These are phyloP conservation scores for Beauveria scarabaeidicola DNA, from an alignment of 2,329 filamentous ascomycete species.

Conservation along the genomic window DNA sequence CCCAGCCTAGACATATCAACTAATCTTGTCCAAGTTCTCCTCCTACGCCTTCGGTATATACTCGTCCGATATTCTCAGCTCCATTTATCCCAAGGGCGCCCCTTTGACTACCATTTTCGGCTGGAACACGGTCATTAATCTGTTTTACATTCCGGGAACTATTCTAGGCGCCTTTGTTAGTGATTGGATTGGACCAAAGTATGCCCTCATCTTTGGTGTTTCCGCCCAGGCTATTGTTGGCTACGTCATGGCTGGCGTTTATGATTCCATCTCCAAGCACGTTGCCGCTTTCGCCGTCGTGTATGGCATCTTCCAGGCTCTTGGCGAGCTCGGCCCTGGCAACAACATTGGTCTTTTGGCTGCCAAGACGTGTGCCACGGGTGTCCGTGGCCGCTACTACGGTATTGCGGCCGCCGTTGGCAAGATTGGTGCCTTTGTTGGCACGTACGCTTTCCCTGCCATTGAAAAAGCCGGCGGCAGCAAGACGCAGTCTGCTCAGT, in stretches of 20 bases:
- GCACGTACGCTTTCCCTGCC: conserved; percentile 72
- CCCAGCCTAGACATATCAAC: background rate
- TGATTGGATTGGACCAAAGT: conserved; percentile 71
- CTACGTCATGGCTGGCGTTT: conserved; percentile 81
- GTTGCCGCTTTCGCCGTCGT: conserved; percentile 30
- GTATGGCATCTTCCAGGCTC: conserved; percentile 29
- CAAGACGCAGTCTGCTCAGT: conserved; percentile 57
- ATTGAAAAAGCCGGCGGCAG: conserved; percentile 54
- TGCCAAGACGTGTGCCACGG: conserved; percentile 80
- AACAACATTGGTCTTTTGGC: conserved; percentile 87
- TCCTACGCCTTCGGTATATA: conserved; percentile 82
- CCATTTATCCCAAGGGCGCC: conserved; percentile 49
- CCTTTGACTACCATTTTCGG: conserved; percentile 72
- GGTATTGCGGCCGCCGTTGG: conserved; percentile 64
- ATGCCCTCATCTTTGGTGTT: conserved; percentile 65
- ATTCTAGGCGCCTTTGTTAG: conserved; percentile 67
- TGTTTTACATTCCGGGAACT: conserved; percentile 82
- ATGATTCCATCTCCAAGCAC: conserved; percentile 55
- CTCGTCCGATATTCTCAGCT: conserved; percentile 62
- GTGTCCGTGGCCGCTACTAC: conserved; percentile 69
- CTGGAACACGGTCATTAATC: conserved; percentile 81
- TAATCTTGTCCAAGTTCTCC: conserved; percentile 48
- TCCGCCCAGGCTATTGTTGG: conserved; percentile 66
- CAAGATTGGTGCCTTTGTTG: conserved; percentile 77
- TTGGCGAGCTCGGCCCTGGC: conserved; percentile 61